Conservation (phyloP, 441 rosid species). For the Macaranga tanarius region DNA sequence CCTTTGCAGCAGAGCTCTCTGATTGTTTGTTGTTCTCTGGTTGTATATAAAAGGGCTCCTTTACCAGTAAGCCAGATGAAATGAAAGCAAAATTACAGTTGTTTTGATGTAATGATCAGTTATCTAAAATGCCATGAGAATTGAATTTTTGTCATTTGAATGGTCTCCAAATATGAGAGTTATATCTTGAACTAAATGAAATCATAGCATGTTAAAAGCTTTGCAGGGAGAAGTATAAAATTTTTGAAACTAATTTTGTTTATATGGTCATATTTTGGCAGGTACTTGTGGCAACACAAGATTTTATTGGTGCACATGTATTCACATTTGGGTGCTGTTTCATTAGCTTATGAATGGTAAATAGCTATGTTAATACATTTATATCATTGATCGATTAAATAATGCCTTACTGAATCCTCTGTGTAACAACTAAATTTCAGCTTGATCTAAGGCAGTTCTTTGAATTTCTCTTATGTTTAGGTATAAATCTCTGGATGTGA, state of each 20-base stretch:
- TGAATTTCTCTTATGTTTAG: conserved; percentile 34
- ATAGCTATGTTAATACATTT: conserved; percentile 4
- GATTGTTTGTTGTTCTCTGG: too few species aligned
- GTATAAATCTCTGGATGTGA: conserved; percentile 93
- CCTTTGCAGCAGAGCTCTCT: too few species aligned
- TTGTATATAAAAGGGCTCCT: too few species aligned
- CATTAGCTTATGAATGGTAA: conserved; percentile 88
- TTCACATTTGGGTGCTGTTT: conserved; percentile 73
- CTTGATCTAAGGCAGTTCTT: conserved; percentile 7
- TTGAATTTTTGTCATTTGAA: background rate
- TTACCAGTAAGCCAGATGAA: background rate
- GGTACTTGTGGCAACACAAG: conserved; percentile 90
- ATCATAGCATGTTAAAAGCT: background rate
- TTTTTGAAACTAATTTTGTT: conserved; percentile 25
- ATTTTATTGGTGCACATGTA: conserved; percentile 83
- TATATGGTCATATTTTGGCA: conserved; percentile 37
- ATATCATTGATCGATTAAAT: conserved; percentile 12
- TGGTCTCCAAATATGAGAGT: background rate
- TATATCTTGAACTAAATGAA: background rate
- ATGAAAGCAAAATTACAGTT: background rate
- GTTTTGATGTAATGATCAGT: background rate
- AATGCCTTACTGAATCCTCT: background rate
- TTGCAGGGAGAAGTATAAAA: background rate
- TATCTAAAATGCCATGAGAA: background rate
- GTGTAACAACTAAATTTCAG: background rate